Base-by-base conservation (phyloP, 2,329 filamentous ascomycete genomes). In the Claviceps pazoutovae region DNA sequence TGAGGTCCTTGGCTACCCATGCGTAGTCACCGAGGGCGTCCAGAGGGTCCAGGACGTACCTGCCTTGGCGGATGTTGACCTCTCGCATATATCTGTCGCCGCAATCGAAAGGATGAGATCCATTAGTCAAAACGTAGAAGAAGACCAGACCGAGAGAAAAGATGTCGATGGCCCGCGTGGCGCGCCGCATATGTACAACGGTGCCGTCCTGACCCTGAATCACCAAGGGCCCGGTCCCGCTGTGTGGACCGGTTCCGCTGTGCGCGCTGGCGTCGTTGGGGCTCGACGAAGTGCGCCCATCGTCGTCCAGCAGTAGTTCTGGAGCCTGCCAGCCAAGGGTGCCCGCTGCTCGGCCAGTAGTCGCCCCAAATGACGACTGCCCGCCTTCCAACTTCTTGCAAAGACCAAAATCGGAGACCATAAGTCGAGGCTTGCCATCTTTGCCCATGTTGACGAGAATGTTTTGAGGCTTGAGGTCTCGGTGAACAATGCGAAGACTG, bases 131-230 rank as follows among this genome's bases (percentile, higher is more conserved):
- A n/a, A 97, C 90, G 65, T 96, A 98, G 71, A 90, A 97, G 73
- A 96, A 98, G n/a, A 98, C 89, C 50, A 95, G 84, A 1, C 93
- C 93, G 38, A 98, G 78, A 0, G 90, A 95, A 71, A 98, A 98
- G 26, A 98, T 95, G 64, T 98, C 93, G 55, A 97, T 96, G 8
- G 93, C 88, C 46, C 93, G 84, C 46, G 95, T 98, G 6, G 94
- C 91, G 49, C 93, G 86, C 54, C 89, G 83, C 46, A 60, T 61
- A 58, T 80, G 82, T 58, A 61, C 74, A 69, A 73, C 77, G 65
- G 80, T 71, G 17, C 80, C 78, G 13, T 79, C 72, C 42, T 72
- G 73, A 8, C 77, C 73, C 5, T 79, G 70, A n/a, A 75, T 71
- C n/a, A 74, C 72, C 14, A 75, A 71, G 13, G 74, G 72, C 16